Conservation (phyloP, 345 rosid species). For the Litchi chinensis region DNA sequence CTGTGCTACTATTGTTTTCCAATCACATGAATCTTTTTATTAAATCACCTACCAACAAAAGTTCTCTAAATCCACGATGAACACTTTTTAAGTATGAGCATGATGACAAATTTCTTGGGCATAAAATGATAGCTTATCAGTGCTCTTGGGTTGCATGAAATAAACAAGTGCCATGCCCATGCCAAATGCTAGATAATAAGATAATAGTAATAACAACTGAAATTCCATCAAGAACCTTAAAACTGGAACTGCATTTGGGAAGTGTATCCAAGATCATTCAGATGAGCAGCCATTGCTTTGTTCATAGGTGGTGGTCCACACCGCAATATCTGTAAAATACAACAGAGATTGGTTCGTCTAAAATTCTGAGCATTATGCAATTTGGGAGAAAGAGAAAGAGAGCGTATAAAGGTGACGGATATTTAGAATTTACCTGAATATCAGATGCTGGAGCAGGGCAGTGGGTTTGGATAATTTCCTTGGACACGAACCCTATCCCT, state of each 20-base stretch:
- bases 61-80: not conserved
- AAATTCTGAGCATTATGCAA: not conserved
- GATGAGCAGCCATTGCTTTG: slow-evolving; percentile 65
- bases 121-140: not conserved
- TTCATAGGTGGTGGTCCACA: slow-evolving; percentile 75
- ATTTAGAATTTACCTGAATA: slow-evolving; percentile 39
- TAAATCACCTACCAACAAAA: not conserved
- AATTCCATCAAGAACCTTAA: slow-evolving; percentile 23
- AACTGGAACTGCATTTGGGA: slow-evolving; percentile 68
- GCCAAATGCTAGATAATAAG: not conserved
- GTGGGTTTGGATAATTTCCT: slow-evolving; percentile 60
- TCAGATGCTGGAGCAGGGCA: slow-evolving; percentile 64
- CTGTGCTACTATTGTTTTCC: not conserved
- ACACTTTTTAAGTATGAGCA: too few relatives aligned
- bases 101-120: too few relatives aligned
- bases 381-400: not conserved
- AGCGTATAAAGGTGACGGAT: not conserved
- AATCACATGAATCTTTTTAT: not conserved
- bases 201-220: not conserved
- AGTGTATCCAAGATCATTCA: slow-evolving; percentile 56
- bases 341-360: not conserved
- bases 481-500: slow-evolving; percentile 60
- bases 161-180: not conserved
- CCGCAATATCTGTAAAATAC: slow-evolving; percentile 44
- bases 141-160: not conserved